These are phyloP conservation scores for Monilinia fructicola DNA, from an alignment of 2,329 filamentous ascomycete species.

Conservation along the genomic window DNA sequence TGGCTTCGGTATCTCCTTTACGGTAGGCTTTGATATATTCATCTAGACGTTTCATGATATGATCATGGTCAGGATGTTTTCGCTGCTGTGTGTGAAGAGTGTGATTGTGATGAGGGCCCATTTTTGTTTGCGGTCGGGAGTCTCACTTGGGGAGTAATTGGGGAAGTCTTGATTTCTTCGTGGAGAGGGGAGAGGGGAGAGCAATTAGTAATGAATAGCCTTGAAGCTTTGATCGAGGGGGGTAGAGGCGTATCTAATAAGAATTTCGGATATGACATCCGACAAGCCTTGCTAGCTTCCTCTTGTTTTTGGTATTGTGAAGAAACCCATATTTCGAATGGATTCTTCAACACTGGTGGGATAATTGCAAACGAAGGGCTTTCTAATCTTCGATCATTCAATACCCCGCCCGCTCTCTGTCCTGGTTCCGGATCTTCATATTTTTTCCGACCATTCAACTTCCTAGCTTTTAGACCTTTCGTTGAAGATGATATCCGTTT, in stretches of 20 bases:
- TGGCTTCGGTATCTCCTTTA: constrained; percentile 8
- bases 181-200: neutral
- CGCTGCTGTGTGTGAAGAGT: constrained; percentile 1
- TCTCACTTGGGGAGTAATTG: neutral
- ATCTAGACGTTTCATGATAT: constrained; percentile 17
- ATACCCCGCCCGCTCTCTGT: neutral
- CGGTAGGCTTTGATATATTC: constrained; percentile 13
- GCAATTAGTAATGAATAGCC: too few relatives aligned
- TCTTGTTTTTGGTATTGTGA: neutral
- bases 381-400: neutral
- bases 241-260: neutral
- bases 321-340: neutral
- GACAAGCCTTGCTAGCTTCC: neutral
- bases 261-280: neutral
- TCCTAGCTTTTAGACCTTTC: neutral
- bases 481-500: neutral
- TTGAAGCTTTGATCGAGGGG: neutral
- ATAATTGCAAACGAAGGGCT: neutral
- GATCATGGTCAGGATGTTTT: neutral
- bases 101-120: neutral
- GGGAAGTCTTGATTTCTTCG: neutral
- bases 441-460: neutral
- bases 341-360: neutral
- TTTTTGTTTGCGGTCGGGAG: neutral
- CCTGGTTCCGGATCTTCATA: neutral